Base-by-base conservation (phyloP, 139 green algal species). In the Chlamydomonas sp. region DNA sequence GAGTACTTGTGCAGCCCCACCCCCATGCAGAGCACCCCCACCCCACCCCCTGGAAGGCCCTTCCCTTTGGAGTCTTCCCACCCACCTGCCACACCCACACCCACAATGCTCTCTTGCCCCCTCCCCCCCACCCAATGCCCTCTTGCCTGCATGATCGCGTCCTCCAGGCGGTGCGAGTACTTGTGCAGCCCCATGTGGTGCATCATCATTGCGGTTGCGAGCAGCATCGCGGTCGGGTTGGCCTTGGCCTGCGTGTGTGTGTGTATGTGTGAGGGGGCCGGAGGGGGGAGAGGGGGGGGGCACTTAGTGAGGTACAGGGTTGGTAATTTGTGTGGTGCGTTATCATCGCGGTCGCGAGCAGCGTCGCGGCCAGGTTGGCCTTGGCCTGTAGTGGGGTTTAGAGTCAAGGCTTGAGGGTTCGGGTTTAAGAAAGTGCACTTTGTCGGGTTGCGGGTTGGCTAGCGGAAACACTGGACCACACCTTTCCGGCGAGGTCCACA, bases 161-260 rank as follows among this genome's bases (percentile, higher is more conserved):
- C 13, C 20, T 33, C 6, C 54, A 63, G 26, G n/a, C 73, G 71
- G 67, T 81, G 73, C 4, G 43, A 65, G 43, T 79, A 83, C 34
- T 20, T 35, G 49, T 78, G 71, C 22, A 83, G 68, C 48, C 75
- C 73, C 49, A 98, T 73, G 78, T 97, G 90, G 24, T 86, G 79
- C 60, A 98, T 74, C 91, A 98, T 92, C 92, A 98, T 97, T 48
- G 89, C 81, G 3, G 80, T 83, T 13, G 80, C 86, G 58, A 98
- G 81, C 68, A 97, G 79, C 59, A 95, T 81, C 24, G 92, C 92
- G 0, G 92, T 98, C 38, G 92, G 92, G 81, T 98, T 98, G 64
- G 91, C 87, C 47, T 54, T 54, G 13, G 43, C 20, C 16, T 54
- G 43, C 20, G 43, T 54, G 43, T 54, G 43, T 54, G 43, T 54